Base-by-base conservation (phyloP, 2,329 filamentous ascomycete species). In the Calycina marina region DNA sequence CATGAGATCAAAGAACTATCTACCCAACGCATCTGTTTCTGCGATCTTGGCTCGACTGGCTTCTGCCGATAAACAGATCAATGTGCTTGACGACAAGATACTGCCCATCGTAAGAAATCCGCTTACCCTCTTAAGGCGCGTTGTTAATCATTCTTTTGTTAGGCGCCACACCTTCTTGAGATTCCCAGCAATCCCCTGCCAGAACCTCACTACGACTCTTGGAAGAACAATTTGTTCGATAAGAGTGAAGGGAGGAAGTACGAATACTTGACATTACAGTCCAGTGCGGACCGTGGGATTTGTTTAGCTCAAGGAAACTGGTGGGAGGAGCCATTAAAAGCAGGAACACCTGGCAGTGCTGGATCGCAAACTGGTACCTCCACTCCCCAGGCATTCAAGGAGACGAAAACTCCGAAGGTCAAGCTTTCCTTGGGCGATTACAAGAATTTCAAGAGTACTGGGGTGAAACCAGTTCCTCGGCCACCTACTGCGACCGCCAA, bases 361-460 rank as follows among this genome's bases (percentile, higher is more conserved):
- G 42, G 40, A 32, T 39, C 40, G 18, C 40, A 43, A 28, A 52
- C 48, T 31, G 48, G 40, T 29, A 43, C 48, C 3, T 35, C 43
- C 6, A 52, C 51, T 4, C 49, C 50, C 12, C 45, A 46, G 25
- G 37, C 40, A 28, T 14, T 34, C 8, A 38, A 40, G 30, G 45
- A 46, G 16, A 13, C 37, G 6, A 49, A 46, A 32, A 46, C 45
- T 24, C 40, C 48, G 4, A 31, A 40, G 5, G 41, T 42, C 18
- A 54, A 50, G 40, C 43, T 53, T 22, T 48, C 46, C 5, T 36
- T 53, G 12, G 43, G 44, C 12, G 51, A 53, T 30, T 54, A 53
- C 32, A 49, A 47, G 39, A 49, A 43, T 30, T 32, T 46, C 36
- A 50, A 47, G 38, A 36, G 45, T 18, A 46, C 40, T 14, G 49